Base-by-base conservation (phyloP, 441 rosid genomes). In the Brassica balearica region DNA sequence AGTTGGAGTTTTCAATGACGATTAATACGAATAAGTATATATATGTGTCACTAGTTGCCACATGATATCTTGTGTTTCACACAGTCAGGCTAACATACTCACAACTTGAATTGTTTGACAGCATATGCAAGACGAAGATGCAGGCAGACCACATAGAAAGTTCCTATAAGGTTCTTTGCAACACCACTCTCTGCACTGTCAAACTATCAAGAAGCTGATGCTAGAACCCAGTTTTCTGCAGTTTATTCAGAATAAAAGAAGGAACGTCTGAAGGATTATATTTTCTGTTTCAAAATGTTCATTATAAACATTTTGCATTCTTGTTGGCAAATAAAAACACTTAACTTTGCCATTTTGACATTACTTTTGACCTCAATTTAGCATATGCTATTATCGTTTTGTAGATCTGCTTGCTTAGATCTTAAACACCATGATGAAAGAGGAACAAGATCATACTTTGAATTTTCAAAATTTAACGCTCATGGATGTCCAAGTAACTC, bases 121-220 rank as follows among this genome's bases (percentile, higher is more conserved):
- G 96, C 86, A 89, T 68, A 86, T 91, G 96, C 96, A 91, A 86
- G 96, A 89, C 74, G 96, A 88, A 81, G 91, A 91, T 74, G 88
- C 88, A 14, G 92, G 96, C 65, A 88, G 94, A 83, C 96, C 96
- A 7, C 85, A 87, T 79, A 82, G 91, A 85, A 91, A 88, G 86
- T 88, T 91, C 78, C 83, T 89, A 22, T 87, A 85, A 88, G 71
- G 63, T 64, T 69, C 70, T 55, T 53, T 55, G 32, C 75, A 55
- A 61, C 25, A 10, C 51, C 9, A 62, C 59, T 19, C 63, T 65
- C 67, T 56, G 67, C 61, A 59, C 14, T 53, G 38, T 73, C 19
- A 34, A 60, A 23, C 5, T 34, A 2, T 60, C 65, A 51, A 51
- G 65, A 19, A 3, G 62, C 61, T 14, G 71, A 9, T 58, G 53